These are phyloP conservation scores for Cutaneotrichosporon cutaneum DNA, from an alignment of 1,284 basidiomycete species.

Conservation along the genomic window DNA sequence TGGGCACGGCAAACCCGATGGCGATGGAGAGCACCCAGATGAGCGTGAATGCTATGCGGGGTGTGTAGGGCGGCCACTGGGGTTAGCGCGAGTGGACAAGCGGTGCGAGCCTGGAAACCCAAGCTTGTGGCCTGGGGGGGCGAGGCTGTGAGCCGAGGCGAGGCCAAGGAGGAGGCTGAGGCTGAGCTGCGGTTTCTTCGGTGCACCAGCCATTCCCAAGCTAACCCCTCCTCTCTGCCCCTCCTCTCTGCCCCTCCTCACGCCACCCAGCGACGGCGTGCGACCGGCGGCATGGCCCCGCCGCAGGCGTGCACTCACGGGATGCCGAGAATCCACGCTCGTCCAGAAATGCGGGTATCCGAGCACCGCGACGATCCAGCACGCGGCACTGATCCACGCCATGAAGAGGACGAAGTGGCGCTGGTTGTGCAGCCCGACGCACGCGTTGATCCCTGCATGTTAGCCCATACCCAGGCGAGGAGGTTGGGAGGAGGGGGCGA, in stretches of 20 bases:
- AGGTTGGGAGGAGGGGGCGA: slow-evolving; percentile 48
- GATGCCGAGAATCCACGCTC: slow-evolving; percentile 57
- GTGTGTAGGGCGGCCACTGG: slow-evolving; percentile 66
- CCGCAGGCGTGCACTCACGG: slow-evolving; percentile 2
- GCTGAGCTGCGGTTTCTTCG: too few relatives aligned
- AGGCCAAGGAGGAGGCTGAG: too few relatives aligned
- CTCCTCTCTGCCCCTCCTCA: background rate
- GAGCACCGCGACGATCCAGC: slow-evolving; percentile 60
- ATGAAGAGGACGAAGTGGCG: slow-evolving; percentile 93
- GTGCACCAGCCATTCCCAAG: too few relatives aligned
- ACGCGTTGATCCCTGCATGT: slow-evolving; percentile 87
- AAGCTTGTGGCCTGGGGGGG: too few relatives aligned
- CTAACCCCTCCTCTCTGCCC: background rate
- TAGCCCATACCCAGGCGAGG: background rate
- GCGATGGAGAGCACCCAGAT: slow-evolving; percentile 75
- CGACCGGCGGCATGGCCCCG: too few relatives aligned
- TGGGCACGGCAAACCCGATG: slow-evolving; percentile 67
- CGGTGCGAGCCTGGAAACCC: background rate
- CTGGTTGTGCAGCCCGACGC: slow-evolving; percentile 92
- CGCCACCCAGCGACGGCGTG: background rate
- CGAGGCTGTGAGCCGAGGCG: too few relatives aligned
- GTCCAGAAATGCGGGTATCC: slow-evolving; percentile 63
- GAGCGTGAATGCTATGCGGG: slow-evolving; percentile 69
- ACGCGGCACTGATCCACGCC: slow-evolving; percentile 68
- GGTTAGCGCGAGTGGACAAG: slow-evolving; percentile 16